Evolutionary conservation across 139 green algal species (phyloP).

Genomic region (Micractinium sp.): DNA sequence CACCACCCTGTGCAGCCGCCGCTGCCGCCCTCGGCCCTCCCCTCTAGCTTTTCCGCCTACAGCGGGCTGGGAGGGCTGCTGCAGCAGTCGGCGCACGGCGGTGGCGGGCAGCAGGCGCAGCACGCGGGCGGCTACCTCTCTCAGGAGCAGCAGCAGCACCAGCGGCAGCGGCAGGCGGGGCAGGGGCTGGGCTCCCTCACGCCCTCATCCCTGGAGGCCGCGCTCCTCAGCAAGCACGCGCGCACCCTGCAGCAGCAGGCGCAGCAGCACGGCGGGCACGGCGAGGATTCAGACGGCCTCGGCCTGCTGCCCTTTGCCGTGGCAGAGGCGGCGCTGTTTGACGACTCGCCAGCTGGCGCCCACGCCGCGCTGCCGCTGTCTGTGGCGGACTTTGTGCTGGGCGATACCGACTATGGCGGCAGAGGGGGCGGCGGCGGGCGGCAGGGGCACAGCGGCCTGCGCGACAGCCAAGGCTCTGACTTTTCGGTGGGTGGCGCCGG

Average conservation of each 20-base stretch:
- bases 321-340: constrained; percentile 23
- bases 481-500: constrained; percentile 11
- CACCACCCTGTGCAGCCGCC: neutral
- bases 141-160: neutral
- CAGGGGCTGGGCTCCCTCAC: constrained; percentile 1
- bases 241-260: neutral
- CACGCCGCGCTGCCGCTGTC: constrained; percentile 3
- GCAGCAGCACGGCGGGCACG: neutral
- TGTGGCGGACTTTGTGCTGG: constrained; percentile 17
- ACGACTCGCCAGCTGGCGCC: constrained; percentile 17
- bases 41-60: neutral
- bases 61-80: constrained; percentile 15
- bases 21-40: neutral
- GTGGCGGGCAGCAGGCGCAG: neutral
- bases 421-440: neutral
- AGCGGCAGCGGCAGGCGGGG: neutral
- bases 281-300: neutral
- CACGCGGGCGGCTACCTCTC: neutral
- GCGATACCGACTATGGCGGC: neutral
- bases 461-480: constrained; percentile 26
- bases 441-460: neutral
- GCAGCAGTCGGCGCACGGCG: constrained; percentile 2
- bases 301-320: constrained; percentile 32
- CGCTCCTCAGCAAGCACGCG: neutral
- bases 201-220: constrained; percentile 6